Percentiles rank a stretch among this genome's conserved stretches.
These are phyloP conservation scores for Leccinum arenicola DNA, from an alignment of 768 basidiomycete species.

Conservation along the genomic window DNA sequence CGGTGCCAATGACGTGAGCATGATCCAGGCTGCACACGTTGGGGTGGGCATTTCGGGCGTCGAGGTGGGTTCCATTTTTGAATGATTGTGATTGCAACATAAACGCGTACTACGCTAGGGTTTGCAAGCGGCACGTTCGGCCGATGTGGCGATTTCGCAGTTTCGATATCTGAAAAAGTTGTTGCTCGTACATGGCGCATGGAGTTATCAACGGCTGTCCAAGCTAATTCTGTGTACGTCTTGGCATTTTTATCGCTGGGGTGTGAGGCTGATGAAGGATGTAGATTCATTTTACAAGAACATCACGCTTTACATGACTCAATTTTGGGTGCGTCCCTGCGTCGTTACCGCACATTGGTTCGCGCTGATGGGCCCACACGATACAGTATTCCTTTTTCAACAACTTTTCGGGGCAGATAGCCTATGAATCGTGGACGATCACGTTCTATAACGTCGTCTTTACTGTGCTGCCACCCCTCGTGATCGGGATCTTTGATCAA, in stretches of 20 bases:
- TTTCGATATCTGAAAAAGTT: conserved; percentile 95
- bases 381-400: conserved; percentile 97
- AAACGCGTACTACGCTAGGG: conserved; percentile 47
- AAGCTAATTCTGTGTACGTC: conserved; percentile 92
- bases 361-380: neutral
- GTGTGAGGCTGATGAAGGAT: conserved; percentile 10
- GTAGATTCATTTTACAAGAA: conserved; percentile 99
- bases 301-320: conserved; percentile 96
- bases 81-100: neutral
- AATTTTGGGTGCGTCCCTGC: conserved; percentile 78
- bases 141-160: conserved; percentile 97
- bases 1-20: conserved; percentile 97
- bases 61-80: conserved; percentile 53
- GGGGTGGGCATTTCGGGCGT: conserved; percentile 98
- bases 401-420: conserved; percentile 98
- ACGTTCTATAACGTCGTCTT: conserved; percentile 96
- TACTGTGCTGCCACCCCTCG: conserved; percentile 92
- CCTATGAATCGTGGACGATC: conserved; percentile 98
- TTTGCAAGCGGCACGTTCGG: conserved; percentile 95
- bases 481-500: conserved; percentile 98
- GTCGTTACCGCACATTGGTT: neutral
- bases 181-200: conserved; percentile 94
- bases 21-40: conserved; percentile 99
- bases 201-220: conserved; percentile 95
- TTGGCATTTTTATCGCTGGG: neutral